Base-by-base conservation (phyloP, 1,284 basidiomycete genomes). In the Cystobasidium pallidum region DNA sequence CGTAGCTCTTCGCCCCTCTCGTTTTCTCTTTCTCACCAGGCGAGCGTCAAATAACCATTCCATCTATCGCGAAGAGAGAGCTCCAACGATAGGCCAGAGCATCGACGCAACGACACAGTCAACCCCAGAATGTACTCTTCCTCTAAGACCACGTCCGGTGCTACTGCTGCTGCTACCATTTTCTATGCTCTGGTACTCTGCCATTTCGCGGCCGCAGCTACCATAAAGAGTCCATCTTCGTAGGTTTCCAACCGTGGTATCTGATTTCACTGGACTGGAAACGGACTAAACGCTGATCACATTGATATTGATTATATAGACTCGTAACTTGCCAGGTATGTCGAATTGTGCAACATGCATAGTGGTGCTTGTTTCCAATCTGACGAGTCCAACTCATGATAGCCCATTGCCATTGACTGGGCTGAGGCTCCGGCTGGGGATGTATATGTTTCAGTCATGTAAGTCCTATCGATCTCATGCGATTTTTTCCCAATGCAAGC, bases 381-480 rank as follows among this genome's bases (percentile, higher is more conserved):
- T n/a, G n/a, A n/a, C n/a, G n/a, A n/a, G n/a, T n/a, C 43, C 6
- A 45, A 15, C n/a, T 19, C 4, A 6, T 19, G 3, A n/a, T 30
- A 68, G 66, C 66, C 66, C 54, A 47, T 58, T 34, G 52, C 52
- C 24, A 47, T 68, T 4, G 39, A 52, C 36, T 68, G 43, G 34
- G n/a, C 54, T 28, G 66, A 59, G 2, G 66, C 52, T 2, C 52
- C 54, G 26, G 66, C 1, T 32, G 55, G 66, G 34, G 66, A 68
- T 28, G 43, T 68, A 21, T 68, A 45, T 21, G n/a, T 68, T 15
- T 43, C 52, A 11, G 66, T 68, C 39, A 68, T 49, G 45, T 51
- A 64, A 3, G 43, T 21, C 15, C 17, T 11, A 13, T 39, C 36
- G 36, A 13, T 7, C 36, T 39, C 7, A 13, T 13, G 6, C 6